These are phyloP conservation scores for Chytriomyces hyalinus DNA, from an alignment of 192 early-diverging fungal species.

Conservation along the genomic window DNA sequence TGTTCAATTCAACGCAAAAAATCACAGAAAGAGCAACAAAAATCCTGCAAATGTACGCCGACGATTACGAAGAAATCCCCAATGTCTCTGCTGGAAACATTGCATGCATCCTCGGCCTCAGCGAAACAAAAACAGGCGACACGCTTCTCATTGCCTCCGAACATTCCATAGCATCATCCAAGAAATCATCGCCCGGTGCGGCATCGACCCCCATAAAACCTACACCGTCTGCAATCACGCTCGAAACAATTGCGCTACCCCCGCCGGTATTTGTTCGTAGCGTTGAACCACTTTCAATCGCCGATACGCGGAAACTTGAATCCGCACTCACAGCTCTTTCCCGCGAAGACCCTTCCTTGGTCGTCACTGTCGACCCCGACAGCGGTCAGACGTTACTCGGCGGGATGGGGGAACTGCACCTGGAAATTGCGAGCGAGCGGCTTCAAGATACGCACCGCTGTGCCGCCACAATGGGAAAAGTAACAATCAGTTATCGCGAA, in stretches of 20 bases:
- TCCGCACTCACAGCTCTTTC: slow-evolving; percentile 74
- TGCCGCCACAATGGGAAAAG: slow-evolving; percentile 79
- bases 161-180: slow-evolving; percentile 13
- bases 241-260: slow-evolving; percentile 81
- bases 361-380: slow-evolving; percentile 73
- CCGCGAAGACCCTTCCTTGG: slow-evolving; percentile 89
- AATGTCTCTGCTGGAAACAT: slow-evolving; percentile 78
- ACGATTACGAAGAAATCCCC: slow-evolving; percentile 83
- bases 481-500: slow-evolving; percentile 89
- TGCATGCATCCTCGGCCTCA: slow-evolving; percentile 81
- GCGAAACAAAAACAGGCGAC: slow-evolving; percentile 86
- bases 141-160: slow-evolving; percentile 66
- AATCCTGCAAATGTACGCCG: slow-evolving; percentile 90
- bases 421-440: slow-evolving; percentile 88
- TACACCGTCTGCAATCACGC: slow-evolving; percentile 37
- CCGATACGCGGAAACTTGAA: slow-evolving; percentile 73
- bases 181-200: slow-evolving; percentile 36
- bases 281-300: slow-evolving; percentile 61
- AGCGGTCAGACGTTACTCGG: slow-evolving; percentile 86
- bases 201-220: slow-evolving; percentile 18
- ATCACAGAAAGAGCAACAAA: slow-evolving; percentile 81
- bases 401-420: slow-evolving; percentile 95
- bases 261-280: slow-evolving; percentile 81
- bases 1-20: slow-evolving; percentile 58
- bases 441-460: slow-evolving; percentile 79